phyloP scores from a whole-genome alignment of 1,284 basidiomycete genomes.

The Termitomyces sp. region DNA sequence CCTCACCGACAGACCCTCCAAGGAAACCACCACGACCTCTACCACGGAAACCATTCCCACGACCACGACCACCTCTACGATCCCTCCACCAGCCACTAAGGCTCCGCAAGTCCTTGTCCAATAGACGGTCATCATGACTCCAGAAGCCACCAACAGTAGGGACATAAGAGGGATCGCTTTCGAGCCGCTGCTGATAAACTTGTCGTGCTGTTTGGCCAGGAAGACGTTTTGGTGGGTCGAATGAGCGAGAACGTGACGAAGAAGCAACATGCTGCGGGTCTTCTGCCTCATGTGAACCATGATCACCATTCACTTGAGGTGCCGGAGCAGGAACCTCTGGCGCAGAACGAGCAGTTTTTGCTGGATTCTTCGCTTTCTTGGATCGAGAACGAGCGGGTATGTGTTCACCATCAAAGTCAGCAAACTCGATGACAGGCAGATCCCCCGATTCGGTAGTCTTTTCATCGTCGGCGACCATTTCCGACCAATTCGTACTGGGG shows the following conservation, averaged over 20 bases:
- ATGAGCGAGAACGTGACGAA: conserved; percentile 26
- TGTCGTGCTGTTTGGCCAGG: conserved; percentile 62
- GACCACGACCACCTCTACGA: conserved; percentile 64
- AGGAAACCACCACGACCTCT: conserved; percentile 50
- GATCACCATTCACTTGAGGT: conserved; percentile 19
- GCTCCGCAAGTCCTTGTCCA: conserved; percentile 70
- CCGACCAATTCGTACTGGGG: conserved; percentile 62
- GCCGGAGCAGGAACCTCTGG: conserved; percentile 20
- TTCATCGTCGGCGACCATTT: conserved; percentile 72
- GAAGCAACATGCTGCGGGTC: conserved; percentile 29
- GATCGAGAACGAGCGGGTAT: conserved; percentile 23
- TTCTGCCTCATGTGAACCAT: conserved; percentile 17
- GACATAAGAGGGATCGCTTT: conserved; percentile 78
- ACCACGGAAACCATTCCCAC: conserved; percentile 59
- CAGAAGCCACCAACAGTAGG: conserved; percentile 87
- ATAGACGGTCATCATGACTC: conserved; percentile 83
- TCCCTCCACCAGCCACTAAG: conserved; percentile 81
- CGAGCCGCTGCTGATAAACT: conserved; percentile 72
- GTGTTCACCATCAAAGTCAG: conserved; percentile 50
- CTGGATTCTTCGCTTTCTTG: conserved; percentile 36
- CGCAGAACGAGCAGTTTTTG: conserved; percentile 25
- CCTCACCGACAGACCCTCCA: conserved; percentile 18
- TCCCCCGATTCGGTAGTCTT: conserved; percentile 50
- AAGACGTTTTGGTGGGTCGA: conserved; percentile 29
- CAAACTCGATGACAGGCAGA: conserved; percentile 78